Conservation (phyloP, 176 grass and related monocot genomes). For the Oryza officinalis region DNA sequence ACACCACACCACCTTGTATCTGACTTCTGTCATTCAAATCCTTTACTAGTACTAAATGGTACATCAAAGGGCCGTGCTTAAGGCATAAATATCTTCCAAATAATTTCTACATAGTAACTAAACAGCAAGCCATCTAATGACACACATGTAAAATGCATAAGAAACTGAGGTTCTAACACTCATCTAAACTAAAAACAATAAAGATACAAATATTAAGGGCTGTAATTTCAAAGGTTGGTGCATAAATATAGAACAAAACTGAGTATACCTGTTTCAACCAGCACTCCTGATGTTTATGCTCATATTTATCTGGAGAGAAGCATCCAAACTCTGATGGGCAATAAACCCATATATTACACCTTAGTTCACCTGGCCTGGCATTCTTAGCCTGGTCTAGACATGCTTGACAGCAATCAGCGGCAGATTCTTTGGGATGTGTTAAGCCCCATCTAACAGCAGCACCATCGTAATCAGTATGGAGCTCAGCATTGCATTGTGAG, state of each 20-base stretch:
- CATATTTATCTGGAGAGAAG: constrained; percentile 91
- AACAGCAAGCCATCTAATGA: neutral
- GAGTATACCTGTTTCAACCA: constrained; percentile 91
- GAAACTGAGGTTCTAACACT: neutral
- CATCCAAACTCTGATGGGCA: constrained; percentile 96
- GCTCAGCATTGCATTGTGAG: constrained; percentile 77
- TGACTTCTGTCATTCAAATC: constrained; percentile 30
- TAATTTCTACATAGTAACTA: neutral
- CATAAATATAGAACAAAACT: constrained; percentile 20
- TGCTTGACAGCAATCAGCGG: constrained; percentile 89
- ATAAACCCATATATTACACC: constrained; percentile 99
- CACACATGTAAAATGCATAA: constrained; percentile 15
- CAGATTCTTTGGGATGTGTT: constrained; percentile 94
- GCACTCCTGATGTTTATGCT: constrained; percentile 99
- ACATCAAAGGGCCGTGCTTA: neutral
- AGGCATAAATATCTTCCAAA: neutral
- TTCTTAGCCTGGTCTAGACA: constrained; percentile 90
- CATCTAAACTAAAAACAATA: constrained; percentile 15
- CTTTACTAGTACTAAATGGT: neutral
- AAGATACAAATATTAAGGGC: neutral
- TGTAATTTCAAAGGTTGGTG: neutral
- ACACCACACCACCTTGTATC: neutral
- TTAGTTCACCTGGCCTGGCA: constrained; percentile 77
- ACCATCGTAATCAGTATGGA: constrained; percentile 85
- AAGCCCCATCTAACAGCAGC: constrained; percentile 94